phyloP scores from a whole-genome alignment of 164 flowering plant species.

The Dillenia turbinata region DNA sequence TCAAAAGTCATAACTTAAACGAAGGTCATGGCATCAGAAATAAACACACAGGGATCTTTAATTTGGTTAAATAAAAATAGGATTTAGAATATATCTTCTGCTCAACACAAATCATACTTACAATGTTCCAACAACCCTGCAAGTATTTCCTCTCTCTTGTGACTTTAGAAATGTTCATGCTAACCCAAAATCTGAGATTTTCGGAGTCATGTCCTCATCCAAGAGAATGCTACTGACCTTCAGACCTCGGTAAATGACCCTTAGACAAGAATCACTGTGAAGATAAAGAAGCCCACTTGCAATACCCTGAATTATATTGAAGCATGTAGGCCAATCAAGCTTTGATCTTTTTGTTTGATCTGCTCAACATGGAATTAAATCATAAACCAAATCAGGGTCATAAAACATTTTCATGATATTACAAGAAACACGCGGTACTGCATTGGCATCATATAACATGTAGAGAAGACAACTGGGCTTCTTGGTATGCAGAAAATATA shows the following conservation, averaged over 20 bases:
- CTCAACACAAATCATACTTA: constrained; percentile 20
- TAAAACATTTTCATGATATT: no score
- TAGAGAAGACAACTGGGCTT: no score
- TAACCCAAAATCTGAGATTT: constrained; percentile 78
- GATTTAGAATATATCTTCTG: no score
- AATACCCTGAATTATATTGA: constrained; percentile 56
- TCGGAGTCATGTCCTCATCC: constrained; percentile 56
- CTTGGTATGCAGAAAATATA: no score
- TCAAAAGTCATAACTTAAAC: neutral
- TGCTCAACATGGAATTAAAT: constrained; percentile 38
- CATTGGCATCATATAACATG: no score
- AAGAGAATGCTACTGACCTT: constrained; percentile 67
- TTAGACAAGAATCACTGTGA: constrained; percentile 61
- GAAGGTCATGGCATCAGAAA: no score
- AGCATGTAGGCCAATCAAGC: constrained; percentile 50
- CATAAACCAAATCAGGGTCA: constrained; percentile 4
- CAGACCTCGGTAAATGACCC: constrained; percentile 67
- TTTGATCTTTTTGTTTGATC: constrained; percentile 27
- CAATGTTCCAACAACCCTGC: constrained; percentile 71
- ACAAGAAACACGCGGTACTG: no score
- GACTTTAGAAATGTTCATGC: constrained; percentile 57
- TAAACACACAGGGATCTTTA: no score
- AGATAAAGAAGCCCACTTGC: constrained; percentile 70
- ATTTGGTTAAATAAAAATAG: no score
- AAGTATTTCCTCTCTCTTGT: constrained; percentile 45